Evolutionary conservation across 2,329 filamentous ascomycete species (phyloP).

Genomic region (Claviceps quebecensis): DNA sequence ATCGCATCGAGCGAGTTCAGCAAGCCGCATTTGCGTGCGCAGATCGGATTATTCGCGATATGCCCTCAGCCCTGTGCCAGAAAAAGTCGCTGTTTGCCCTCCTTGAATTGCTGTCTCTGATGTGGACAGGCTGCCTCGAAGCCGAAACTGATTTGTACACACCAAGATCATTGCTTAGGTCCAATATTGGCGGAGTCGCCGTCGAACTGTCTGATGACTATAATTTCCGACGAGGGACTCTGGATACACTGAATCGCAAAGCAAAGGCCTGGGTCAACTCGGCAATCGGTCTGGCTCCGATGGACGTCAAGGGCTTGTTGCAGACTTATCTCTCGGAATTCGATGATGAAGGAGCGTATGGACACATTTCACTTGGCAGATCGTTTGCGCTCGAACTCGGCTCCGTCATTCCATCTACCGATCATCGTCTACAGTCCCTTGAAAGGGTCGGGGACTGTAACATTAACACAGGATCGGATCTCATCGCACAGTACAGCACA

Average conservation of each 20-base stretch:
- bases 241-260: slow-evolving; percentile 62
- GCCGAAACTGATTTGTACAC: slow-evolving; percentile 89
- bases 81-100: slow-evolving; percentile 83
- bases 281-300: slow-evolving; percentile 70
- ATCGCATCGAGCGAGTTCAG: slow-evolving; percentile 84
- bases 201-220: slow-evolving; percentile 94
- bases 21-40: slow-evolving; percentile 72
- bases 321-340: slow-evolving; percentile 95
- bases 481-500: slow-evolving; percentile 92
- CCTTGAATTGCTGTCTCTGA: slow-evolving; percentile 77
- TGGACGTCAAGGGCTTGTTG: slow-evolving; percentile 87
- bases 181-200: slow-evolving; percentile 60
- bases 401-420: slow-evolving; percentile 68
- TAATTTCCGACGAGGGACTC: slow-evolving; percentile 61
- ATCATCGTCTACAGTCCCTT: slow-evolving; percentile 73
- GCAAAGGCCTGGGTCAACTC: slow-evolving; percentile 69
- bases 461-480: slow-evolving; percentile 88
- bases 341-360: slow-evolving; percentile 79
- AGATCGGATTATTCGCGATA: slow-evolving; percentile 68
- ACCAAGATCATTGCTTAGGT: slow-evolving; percentile 69
- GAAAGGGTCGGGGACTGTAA: slow-evolving; percentile 58
- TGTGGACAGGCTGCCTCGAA: slow-evolving; percentile 92
- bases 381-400: slow-evolving; percentile 94
- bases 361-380: slow-evolving; percentile 79
- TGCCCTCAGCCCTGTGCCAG: slow-evolving; percentile 83